A percentile compares a stretch with the other conserved stretches of the same genome.
phyloP scores from a whole-genome alignment of 2,329 filamentous ascomycete species.

The Botrytis sinoallii region DNA sequence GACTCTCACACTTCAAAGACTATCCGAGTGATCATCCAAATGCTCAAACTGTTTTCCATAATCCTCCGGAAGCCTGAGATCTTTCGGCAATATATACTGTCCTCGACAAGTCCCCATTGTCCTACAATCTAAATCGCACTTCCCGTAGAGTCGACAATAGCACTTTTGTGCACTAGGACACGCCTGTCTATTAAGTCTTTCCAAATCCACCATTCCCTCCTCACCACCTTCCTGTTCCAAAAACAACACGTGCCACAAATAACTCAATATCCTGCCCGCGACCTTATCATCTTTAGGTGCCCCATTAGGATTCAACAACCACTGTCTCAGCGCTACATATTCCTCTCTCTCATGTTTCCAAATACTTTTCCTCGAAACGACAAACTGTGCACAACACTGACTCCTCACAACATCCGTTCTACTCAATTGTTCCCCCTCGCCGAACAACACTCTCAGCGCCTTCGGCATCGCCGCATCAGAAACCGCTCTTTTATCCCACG shows the following conservation, averaged over 20 bases:
- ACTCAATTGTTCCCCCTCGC: slow-evolving; percentile 41
- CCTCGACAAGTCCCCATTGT: slow-evolving; percentile 25
- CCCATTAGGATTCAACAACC: slow-evolving; percentile 46
- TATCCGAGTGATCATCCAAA: background rate
- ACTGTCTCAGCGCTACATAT: slow-evolving; percentile 52
- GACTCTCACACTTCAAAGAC: background rate
- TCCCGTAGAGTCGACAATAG: slow-evolving; percentile 32
- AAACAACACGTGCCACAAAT: slow-evolving; percentile 50
- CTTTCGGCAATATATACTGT: slow-evolving; percentile 27
- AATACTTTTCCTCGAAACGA: slow-evolving; percentile 47
- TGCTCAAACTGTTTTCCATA: slow-evolving; percentile 15
- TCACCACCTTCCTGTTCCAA: slow-evolving; percentile 27
- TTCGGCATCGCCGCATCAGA: slow-evolving; percentile 41
- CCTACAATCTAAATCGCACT: slow-evolving; percentile 28
- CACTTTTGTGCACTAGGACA: slow-evolving; percentile 29
- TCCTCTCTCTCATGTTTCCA: slow-evolving; percentile 49
- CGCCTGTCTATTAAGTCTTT: slow-evolving; percentile 26
- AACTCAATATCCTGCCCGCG: slow-evolving; percentile 47
- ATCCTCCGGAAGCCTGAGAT: slow-evolving; percentile 26
- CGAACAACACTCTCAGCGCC: slow-evolving; percentile 40
- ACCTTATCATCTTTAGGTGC: slow-evolving; percentile 44
- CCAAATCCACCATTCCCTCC: slow-evolving; percentile 22
- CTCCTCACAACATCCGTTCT: slow-evolving; percentile 44
- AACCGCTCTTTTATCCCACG: slow-evolving; percentile 43
- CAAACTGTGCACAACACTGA: slow-evolving; percentile 57